Percentiles rank a stretch among this genome's conserved stretches.
Conservation (phyloP, 2,329 filamentous ascomycete genomes). For the Pyrenochaeta sp. region DNA sequence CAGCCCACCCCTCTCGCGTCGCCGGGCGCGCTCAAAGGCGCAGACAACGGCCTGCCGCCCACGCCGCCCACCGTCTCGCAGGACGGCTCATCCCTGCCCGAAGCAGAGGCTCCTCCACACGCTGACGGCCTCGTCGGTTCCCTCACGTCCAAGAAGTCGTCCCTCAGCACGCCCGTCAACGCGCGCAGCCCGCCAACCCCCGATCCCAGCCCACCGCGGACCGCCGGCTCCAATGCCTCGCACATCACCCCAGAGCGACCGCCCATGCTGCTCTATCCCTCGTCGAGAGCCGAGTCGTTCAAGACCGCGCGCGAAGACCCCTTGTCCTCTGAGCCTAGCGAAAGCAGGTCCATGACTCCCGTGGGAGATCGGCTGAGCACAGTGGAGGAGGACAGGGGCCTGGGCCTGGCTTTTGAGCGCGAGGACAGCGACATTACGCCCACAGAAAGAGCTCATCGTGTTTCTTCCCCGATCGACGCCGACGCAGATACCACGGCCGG, state of each 20-base stretch:
- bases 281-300: conserved; percentile 56
- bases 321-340: conserved; percentile 41
- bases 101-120: conserved; percentile 40
- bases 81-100: conserved; percentile 31
- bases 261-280: conserved; percentile 44
- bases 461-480: conserved; percentile 16
- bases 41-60: conserved; percentile 52
- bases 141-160: conserved; percentile 49
- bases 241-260: conserved; percentile 31
- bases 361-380: conserved; percentile 34
- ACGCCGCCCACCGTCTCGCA: conserved; percentile 54
- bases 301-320: conserved; percentile 54
- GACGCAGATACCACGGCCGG: conserved; percentile 17
- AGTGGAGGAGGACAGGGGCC: conserved; percentile 39
- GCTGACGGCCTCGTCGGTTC: conserved; percentile 51
- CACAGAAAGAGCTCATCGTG: conserved; percentile 26
- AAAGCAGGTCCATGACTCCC: conserved; percentile 39
- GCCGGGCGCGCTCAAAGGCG: conserved; percentile 28
- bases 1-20: conserved; percentile 39
- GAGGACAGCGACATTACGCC: conserved; percentile 43
- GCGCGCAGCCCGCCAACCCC: conserved; percentile 50
- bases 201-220: conserved; percentile 47
- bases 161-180: conserved; percentile 51
- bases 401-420: conserved; percentile 47
- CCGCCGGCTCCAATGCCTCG: conserved; percentile 25